Conservation (phyloP, 768 basidiomycete species). For the Lactarius akahatsu region DNA sequence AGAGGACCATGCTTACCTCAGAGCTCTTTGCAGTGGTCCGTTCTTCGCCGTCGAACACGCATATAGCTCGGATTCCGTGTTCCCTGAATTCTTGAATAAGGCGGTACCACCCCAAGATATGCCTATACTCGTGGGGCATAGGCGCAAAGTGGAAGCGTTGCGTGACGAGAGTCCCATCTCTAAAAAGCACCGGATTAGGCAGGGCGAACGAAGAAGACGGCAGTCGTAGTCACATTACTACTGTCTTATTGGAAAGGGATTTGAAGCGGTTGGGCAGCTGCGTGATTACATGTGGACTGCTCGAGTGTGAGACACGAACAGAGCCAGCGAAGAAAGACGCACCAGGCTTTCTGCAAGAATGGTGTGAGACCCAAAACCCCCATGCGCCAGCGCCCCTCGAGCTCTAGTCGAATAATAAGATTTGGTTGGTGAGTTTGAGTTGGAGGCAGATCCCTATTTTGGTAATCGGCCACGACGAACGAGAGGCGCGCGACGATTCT, state of each 20-base stretch:
- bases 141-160: slow-evolving; percentile 77
- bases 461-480: slow-evolving; percentile 17
- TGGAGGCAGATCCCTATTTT: slow-evolving; percentile 2
- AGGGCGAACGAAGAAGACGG: slow-evolving; percentile 17
- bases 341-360: slow-evolving; percentile 70
- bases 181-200: slow-evolving; percentile 35
- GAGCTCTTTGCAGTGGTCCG: slow-evolving; percentile 65
- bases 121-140: slow-evolving; percentile 60
- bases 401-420: background rate
- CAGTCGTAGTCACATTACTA: slow-evolving; percentile 61
- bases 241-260: slow-evolving; percentile 59
- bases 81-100: slow-evolving; percentile 62
- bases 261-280: slow-evolving; percentile 62
- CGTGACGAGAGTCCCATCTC: slow-evolving; percentile 85
- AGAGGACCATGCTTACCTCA: slow-evolving; percentile 48
- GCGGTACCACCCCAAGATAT: slow-evolving; percentile 78
- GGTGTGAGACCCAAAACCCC: slow-evolving; percentile 70
- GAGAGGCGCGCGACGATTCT: background rate
- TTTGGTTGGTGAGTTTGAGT: background rate
- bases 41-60: slow-evolving; percentile 77
- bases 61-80: slow-evolving; percentile 57
- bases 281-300: slow-evolving; percentile 64
- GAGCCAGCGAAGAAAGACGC: slow-evolving; percentile 25
- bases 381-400: slow-evolving; percentile 43
- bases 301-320: slow-evolving; percentile 7